Conservation (phyloP, 805 yeast species). For the Candida hispaniensis region DNA sequence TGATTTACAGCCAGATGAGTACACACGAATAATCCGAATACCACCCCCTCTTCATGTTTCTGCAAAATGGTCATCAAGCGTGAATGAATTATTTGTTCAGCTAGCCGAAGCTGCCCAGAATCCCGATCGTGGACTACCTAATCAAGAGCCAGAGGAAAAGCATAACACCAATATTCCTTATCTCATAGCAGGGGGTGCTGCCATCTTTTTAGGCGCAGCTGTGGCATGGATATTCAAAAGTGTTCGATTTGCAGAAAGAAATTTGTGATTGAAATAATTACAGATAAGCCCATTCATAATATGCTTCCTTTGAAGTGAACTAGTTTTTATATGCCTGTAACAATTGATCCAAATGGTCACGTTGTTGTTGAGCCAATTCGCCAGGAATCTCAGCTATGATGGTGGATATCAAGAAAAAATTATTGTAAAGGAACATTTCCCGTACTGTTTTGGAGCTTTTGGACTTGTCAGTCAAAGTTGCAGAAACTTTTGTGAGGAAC, state of each 20-base stretch:
- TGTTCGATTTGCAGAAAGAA: slow-evolving; percentile 10
- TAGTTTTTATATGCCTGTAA: slow-evolving; percentile 34
- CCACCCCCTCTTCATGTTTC: slow-evolving; percentile 86
- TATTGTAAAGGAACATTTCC: slow-evolving; percentile 65
- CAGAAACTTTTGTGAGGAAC: slow-evolving; percentile 58
- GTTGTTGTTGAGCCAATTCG: slow-evolving; percentile 34
- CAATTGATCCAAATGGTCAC: slow-evolving; percentile 36
- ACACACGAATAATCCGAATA: slow-evolving; percentile 51
- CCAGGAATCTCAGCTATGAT: slow-evolving; percentile 41
- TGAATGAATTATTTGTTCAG: slow-evolving; percentile 75
- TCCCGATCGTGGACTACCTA: slow-evolving; percentile 61
- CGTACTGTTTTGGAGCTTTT: slow-evolving; percentile 27
- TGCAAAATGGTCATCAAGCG: slow-evolving; percentile 77
- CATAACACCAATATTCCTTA: slow-evolving; percentile 40
- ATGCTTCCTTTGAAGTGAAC: too few species aligned
- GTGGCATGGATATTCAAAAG: slow-evolving; percentile 15
- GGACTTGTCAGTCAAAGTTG: slow-evolving; percentile 24
- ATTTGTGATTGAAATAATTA: too few species aligned
- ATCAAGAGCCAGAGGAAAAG: slow-evolving; percentile 53
- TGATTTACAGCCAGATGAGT: slow-evolving; percentile 77
- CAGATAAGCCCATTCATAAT: too few species aligned
- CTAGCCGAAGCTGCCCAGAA: slow-evolving; percentile 76
- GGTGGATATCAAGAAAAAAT: slow-evolving; percentile 53
- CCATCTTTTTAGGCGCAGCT: slow-evolving; percentile 14
- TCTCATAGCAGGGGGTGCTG: slow-evolving; percentile 58